Evolutionary conservation across 1,284 basidiomycete genomes (phyloP), one percentile per base, ranked within the genome.

Genomic region (Heterobasidion irregulare): DNA sequence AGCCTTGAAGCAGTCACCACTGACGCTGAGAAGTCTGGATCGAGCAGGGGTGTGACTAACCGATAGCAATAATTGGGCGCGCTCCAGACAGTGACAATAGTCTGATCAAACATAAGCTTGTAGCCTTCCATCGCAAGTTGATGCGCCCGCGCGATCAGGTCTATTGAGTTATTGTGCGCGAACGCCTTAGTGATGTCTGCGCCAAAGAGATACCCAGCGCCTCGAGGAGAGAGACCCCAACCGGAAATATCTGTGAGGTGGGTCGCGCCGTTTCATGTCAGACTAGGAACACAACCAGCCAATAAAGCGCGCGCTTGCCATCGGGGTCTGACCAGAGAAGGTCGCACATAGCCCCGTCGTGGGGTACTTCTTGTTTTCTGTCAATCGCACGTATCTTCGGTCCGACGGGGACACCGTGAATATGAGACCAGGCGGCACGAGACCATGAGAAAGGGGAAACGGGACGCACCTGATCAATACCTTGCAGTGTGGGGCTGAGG

Each of bases 271-370:
- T 26, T 26, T 26, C 26, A 26, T 5, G 26, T 26, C 26, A 26
- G 26, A 35, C 2, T 53, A 19, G 18, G 35, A 38, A n/a, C 35
- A 16, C 10, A 12, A 19, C 33, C 38, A 56, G 46, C n/a, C 16
- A 55, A 19, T 47, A 47, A 48, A 54, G 43, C 52, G 62, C 47
- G 38, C n/a, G 38, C 38, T 41, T 58, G 94, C 92, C 94, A 68
- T 99, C 96, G 41, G 96, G 97, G 77, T 99, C 96, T 55, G 94
- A 98, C 96, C 96, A 99, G 18, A 99, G 77, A 6, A 99, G 75
- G 72, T 99, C 97, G 67, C 96, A 99, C 95, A 99, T 98, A 8
- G 94, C 86, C 8, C 97, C 96, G 68, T 99, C 96, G 69, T 99
- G 97, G n/a, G 96, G 96, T 10, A 99, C 97, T 69, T 99, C 96